Evolutionary conservation across 2,329 filamentous ascomycete species (phyloP), one percentile per base, ranked within the genome.

Genomic region (Fusarium sp.): DNA sequence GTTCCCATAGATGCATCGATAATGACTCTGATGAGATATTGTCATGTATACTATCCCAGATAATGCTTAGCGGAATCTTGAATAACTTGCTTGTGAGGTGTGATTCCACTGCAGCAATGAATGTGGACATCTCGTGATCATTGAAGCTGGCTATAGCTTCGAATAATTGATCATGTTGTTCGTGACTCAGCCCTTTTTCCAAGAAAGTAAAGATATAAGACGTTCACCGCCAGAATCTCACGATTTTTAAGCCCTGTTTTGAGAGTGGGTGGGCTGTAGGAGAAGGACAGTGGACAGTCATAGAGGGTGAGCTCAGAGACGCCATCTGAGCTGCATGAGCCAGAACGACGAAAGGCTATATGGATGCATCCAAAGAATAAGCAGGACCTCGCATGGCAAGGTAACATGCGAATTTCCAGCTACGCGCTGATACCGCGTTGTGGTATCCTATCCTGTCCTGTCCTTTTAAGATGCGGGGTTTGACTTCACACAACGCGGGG

Each of bases 351-450:
- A 72, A 61, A 72, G 57, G 40, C 60, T 56, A 52, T 62, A 42
- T 47, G 47, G 29, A 60, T 52, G 52, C 57, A 38, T 55, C 49
- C 30, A 43, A 43, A 60, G 20, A 40, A 55, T 63, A 62, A 56
- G 50, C 59, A 63, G 40, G 47, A 14, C 11, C 40, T 34, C 22
- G 22, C 22, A 56, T n/a, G 57, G 44, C 42, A 64, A 34, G 61
- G 57, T 53, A 58, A 45, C 44, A 53, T 24, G 52, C 46, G 65
- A 69, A 72, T 76, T 65, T 68, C 55, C 49, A 63, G 64, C 66
- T 75, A 76, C 71, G 74, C 74, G 74, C 74, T 76, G 74, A 76
- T 76, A 66, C 74, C 74, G 74, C 74, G 44, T 73, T 43, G 61
- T 64, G 45, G 60, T 53, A 56, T 56, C 58, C 34, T 38, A 11